These are phyloP conservation scores for Magnaporthales sp. DNA, from an alignment of 2,329 filamentous ascomycete genomes.

Conservation along the genomic window DNA sequence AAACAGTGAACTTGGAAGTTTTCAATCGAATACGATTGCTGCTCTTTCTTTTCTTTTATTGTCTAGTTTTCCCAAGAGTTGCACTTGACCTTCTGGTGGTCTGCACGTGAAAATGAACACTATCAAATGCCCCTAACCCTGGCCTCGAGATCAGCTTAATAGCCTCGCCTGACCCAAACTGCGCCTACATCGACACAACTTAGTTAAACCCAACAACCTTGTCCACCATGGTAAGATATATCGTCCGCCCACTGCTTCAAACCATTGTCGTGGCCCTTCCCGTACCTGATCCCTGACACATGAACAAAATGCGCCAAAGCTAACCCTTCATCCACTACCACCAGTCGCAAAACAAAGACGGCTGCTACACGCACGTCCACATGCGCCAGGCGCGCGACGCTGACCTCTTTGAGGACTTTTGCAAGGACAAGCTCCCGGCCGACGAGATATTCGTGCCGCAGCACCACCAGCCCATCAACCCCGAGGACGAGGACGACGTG, in stretches of 20 bases:
- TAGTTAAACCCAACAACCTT: not conserved
- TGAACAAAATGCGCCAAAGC: not conserved
- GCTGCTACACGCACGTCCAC: constrained; percentile 66
- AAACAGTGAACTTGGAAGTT: too few relatives aligned
- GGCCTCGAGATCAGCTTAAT: not conserved
- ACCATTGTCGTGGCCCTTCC: not conserved
- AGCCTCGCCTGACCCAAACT: too few relatives aligned
- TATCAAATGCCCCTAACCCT: not conserved
- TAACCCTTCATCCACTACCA: not conserved
- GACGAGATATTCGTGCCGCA: constrained; percentile 79
- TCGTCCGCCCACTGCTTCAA: not conserved
- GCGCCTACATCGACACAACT: not conserved
- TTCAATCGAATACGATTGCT: too few relatives aligned
- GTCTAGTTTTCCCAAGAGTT: not conserved
- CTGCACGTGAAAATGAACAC: not conserved
- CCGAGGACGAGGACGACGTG: constrained; percentile 82
- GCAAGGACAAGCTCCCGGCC: constrained; percentile 58
- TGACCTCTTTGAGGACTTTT: constrained; percentile 72
- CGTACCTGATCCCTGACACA: too few relatives aligned
- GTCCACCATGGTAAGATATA: not conserved
- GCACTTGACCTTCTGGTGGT: not conserved
- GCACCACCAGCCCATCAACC: constrained; percentile 73
- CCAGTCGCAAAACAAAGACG: constrained; percentile 57
- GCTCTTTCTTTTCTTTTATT: not conserved
- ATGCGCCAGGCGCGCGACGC: constrained; percentile 63